A percentile compares a stretch with the other conserved stretches of the same genome.
Evolutionary conservation across 495 filamentous ascomycete species (phyloP).

Genomic region (Paragyromitra xinjiangensis): DNA sequence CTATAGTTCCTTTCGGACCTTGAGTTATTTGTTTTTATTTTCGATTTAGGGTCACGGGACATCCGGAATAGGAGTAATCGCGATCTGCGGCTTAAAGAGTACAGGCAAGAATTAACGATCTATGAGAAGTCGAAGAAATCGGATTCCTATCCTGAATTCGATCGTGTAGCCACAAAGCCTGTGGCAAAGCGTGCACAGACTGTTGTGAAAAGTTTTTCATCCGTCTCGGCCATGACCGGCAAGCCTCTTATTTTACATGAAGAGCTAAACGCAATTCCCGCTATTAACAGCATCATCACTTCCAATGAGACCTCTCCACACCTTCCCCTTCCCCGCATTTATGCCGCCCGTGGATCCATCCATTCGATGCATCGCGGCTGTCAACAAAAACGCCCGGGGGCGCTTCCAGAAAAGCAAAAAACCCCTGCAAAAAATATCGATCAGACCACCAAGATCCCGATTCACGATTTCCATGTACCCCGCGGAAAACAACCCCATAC

Average conservation of each 20-base stretch:
- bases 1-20: constrained; percentile 4
- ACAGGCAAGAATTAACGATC: constrained; percentile 6
- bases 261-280: neutral
- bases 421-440: constrained; percentile 28
- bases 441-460: constrained; percentile 42
- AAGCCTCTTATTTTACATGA: neutral
- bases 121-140: constrained; percentile 25
- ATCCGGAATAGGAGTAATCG: neutral
- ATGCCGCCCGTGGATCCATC: constrained; percentile 21
- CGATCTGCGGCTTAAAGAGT: constrained; percentile 23
- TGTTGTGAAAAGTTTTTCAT: constrained; percentile 1
- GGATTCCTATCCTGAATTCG: constrained; percentile 1
- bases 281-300: neutral
- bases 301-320: constrained; percentile 12
- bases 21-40: constrained; percentile 24
- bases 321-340: constrained; percentile 19
- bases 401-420: constrained; percentile 35
- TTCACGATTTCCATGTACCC: constrained; percentile 47
- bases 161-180: neutral
- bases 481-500: constrained; percentile 37
- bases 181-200: neutral
- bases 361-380: constrained; percentile 24
- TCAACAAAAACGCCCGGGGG: constrained; percentile 8
- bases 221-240: neutral
- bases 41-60: constrained; percentile 33